Evolutionary conservation across 306 rosid genomes (phyloP), one percentile per base, ranked within the genome.

Genomic region (Medicago arabica): DNA sequence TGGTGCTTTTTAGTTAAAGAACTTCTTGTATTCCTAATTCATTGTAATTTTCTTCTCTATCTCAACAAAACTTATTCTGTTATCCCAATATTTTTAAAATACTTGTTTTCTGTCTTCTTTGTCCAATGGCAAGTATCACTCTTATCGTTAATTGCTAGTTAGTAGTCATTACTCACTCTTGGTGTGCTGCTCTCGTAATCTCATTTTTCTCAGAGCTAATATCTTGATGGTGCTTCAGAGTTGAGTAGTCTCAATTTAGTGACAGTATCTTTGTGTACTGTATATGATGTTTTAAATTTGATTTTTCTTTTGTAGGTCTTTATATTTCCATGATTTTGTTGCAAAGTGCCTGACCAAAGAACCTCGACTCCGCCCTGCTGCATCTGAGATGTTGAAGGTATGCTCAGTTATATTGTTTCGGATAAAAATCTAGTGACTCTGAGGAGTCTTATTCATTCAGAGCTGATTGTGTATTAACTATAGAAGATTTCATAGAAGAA

Each of bases 321-420:
- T 95, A 18, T 80, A 90, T 85, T 92, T 95, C 86, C 99, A 95
- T 75, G 99, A 95, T 85, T 95, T 95, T 87, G 92, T 95, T 75
- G 99, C 99, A 0, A 95, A 95, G 84, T 89, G 97, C 87, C 89
- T 95, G 66, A 95, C 97, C 36, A 95, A 95, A 82, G 99, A 95
- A 62, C 96, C 99, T 57, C 97, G 99, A 18, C 79, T 84, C 77
- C 99, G 99, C 25, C 99, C 99, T 59, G 79, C 92, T 38, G 97
- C 99, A 76, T 75, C 91, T 77, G 99, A 95, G 89, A 89, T 95
- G 99, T 81, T 95, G 89, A 95, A 95, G 97, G 99, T 89, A 85
- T 65, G 86, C 74, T 74, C 16, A 63, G 38, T 53, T 67, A 14
- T 55, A 54, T 79, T 79, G 14, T 63, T 62, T 68, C 43, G 21